Conservation (phyloP, 1,284 basidiomycete genomes). For the Trichosporon sp. region DNA sequence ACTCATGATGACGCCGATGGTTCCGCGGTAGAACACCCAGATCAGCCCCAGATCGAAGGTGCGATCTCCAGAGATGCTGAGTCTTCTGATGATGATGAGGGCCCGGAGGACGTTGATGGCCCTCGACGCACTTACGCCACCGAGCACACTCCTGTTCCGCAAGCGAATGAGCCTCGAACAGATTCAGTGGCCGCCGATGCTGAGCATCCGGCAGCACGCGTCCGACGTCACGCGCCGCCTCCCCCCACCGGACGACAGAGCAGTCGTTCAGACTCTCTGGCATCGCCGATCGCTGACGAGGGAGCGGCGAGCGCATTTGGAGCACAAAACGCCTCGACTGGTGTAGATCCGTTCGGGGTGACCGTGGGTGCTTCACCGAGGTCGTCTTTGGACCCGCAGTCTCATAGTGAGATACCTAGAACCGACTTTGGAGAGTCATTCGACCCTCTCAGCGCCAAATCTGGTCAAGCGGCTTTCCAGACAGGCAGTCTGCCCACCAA, state of each 20-base stretch:
- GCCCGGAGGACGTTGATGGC: constrained; percentile 47
- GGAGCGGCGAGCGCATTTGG: constrained; percentile 4
- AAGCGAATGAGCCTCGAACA: not conserved
- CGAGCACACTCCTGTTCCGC: not conserved
- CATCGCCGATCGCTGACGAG: not conserved
- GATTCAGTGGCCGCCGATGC: not conserved
- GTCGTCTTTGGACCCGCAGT: not conserved
- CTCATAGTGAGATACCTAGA: not conserved
- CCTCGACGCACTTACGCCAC: constrained; percentile 32
- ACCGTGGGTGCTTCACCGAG: constrained; percentile 5
- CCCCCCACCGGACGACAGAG: constrained; percentile 4
- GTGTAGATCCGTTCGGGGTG: constrained; percentile 3
- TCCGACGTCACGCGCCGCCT: constrained; percentile 6
- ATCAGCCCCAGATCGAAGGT: not conserved
- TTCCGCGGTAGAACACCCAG: not conserved
- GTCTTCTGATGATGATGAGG: constrained; percentile 41
- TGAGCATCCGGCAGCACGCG: not conserved
- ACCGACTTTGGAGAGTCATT: not conserved
- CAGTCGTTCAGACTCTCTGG: not conserved
- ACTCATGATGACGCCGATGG: not conserved
- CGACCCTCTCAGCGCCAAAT: not conserved
- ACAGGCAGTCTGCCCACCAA: not conserved
- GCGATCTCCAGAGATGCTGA: constrained; percentile 7
- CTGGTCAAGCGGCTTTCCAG: not conserved
- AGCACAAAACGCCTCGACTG: constrained; percentile 37